A percentile compares a stretch with the other conserved stretches of the same genome.
phyloP scores from a whole-genome alignment of 2,329 filamentous ascomycete species.

The Colletotrichum liaoningense region DNA sequence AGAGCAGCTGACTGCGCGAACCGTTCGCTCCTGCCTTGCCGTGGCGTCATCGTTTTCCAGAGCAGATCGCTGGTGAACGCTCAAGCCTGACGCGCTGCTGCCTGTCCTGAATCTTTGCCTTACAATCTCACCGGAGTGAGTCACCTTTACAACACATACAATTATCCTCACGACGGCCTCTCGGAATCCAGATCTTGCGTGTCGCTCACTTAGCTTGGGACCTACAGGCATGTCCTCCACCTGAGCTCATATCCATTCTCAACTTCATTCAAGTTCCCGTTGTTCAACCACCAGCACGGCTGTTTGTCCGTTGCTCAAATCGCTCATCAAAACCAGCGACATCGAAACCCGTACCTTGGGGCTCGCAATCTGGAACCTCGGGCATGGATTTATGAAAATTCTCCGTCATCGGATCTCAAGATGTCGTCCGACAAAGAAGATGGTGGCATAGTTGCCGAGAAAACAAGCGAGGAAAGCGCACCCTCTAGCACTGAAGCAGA shows the following conservation, averaged over 20 bases:
- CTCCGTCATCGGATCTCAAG: background rate
- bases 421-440: conserved; percentile 3
- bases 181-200: background rate
- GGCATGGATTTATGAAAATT: background rate
- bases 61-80: background rate
- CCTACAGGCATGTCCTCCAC: background rate
- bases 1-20: conserved; percentile 23
- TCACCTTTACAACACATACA: background rate
- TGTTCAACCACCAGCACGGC: background rate
- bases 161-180: background rate
- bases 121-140: background rate
- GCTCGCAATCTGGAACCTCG: background rate
- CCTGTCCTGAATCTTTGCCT: background rate
- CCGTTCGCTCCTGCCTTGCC: conserved; percentile 25
- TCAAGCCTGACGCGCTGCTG: conserved; percentile 6
- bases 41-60: conserved; percentile 30
- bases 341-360: background rate
- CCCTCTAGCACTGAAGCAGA: background rate
- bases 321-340: background rate
- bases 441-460: background rate
- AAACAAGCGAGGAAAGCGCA: background rate
- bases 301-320: background rate
- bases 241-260: background rate
- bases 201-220: background rate
- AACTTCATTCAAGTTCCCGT: no score